These are phyloP conservation scores for Volvariella surrecta DNA, from an alignment of 1,284 basidiomycete genomes.

Conservation along the genomic window DNA sequence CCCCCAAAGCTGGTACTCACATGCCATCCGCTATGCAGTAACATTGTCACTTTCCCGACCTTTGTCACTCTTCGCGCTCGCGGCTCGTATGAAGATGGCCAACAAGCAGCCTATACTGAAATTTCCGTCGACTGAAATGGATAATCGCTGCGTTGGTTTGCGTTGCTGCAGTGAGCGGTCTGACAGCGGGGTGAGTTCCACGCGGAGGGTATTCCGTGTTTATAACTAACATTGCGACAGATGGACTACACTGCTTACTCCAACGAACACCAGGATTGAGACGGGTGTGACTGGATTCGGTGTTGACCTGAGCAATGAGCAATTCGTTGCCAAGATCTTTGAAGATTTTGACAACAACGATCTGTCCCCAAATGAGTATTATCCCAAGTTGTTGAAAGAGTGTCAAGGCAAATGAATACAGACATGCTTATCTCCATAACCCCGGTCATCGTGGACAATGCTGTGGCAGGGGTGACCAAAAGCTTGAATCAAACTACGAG, in stretches of 20 bases:
- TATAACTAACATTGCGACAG: conserved; percentile 1
- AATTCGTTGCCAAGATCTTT: not conserved
- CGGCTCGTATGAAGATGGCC: not conserved
- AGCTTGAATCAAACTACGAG: not conserved
- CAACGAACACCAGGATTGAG: conserved; percentile 9
- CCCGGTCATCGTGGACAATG: not conserved
- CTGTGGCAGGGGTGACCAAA: not conserved
- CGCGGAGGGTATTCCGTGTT: not conserved
- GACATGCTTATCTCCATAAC: not conserved
- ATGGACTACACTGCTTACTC: conserved; percentile 12
- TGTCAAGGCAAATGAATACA: not conserved
- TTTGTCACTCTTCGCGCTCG: not conserved
- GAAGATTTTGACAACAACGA: not conserved
- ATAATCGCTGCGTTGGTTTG: conserved; percentile 10
- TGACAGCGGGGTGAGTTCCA: conserved; percentile 11
- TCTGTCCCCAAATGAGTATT: not conserved
- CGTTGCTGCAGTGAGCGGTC: conserved; percentile 9
- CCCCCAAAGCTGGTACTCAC: not conserved
- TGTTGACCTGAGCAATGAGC: conserved; percentile 10
- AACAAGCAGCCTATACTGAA: not conserved
- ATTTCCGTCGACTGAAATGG: conserved; percentile 7
- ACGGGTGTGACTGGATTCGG: conserved; percentile 12
- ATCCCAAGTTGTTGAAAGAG: not conserved
- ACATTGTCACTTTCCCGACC: not conserved
- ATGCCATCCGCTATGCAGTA: not conserved